Conservation (phyloP, 305 asterid species). For the Fraxinus albicans region DNA sequence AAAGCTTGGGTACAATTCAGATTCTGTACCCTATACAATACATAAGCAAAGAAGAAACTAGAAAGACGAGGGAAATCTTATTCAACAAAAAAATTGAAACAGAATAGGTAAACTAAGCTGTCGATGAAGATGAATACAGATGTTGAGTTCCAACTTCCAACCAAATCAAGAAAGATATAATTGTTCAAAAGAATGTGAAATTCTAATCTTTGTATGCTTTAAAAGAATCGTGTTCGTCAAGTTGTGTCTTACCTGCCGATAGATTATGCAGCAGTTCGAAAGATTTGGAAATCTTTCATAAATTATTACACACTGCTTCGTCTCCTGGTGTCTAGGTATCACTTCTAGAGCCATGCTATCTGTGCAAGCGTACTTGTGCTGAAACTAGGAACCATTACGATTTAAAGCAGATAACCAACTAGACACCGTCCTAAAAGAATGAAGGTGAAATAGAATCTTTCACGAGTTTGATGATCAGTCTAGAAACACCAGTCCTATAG, state of each 20-base stretch:
- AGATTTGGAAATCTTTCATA: neutral
- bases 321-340: neutral
- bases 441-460: neutral
- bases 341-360: neutral
- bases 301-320: neutral
- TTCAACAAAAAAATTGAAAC: neutral
- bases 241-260: neutral
- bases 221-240: neutral
- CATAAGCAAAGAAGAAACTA: neutral
- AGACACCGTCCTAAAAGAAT: neutral
- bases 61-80: neutral
- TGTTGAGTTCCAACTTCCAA: neutral
- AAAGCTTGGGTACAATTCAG: neutral
- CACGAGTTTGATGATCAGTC: neutral
- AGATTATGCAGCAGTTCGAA: neutral
- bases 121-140: neutral
- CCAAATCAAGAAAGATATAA: neutral
- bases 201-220: neutral
- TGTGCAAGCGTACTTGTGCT: neutral
- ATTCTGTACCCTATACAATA: neutral
- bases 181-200: neutral
- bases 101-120: neutral
- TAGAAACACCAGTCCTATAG: neutral
- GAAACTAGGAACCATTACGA: neutral
- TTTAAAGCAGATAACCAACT: neutral